Evolutionary conservation across 208 protist genomes (phyloP).

Genomic region (Wallacemonas collosoma): DNA sequence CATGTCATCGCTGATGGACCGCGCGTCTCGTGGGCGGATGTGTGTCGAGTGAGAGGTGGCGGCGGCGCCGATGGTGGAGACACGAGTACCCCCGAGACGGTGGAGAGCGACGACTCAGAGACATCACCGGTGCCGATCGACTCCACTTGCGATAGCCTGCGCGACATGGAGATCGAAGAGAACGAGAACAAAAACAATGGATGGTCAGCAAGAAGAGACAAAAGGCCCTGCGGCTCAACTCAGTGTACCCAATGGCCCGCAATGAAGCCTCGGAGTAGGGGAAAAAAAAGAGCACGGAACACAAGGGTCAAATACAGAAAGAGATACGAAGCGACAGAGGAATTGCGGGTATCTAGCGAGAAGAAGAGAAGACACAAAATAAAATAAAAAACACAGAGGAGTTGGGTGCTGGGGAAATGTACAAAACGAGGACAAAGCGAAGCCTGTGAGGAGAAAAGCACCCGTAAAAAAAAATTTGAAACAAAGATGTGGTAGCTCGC

Average conservation of each 20-base stretch:
- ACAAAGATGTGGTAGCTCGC: neutral
- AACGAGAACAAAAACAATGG: constrained; percentile 16
- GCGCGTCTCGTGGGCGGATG: neutral
- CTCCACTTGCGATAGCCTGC: neutral
- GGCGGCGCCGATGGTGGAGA: neutral
- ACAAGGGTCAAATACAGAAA: neutral
- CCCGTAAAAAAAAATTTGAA: constrained; percentile 10
- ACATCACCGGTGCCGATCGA: neutral
- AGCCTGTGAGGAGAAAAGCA: constrained; percentile 15
- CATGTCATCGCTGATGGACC: neutral
- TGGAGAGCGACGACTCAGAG: constrained; percentile 6
- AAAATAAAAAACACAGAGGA: neutral
- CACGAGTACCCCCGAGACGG: neutral
- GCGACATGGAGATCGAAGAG: constrained; percentile 1
- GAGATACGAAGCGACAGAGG: constrained; percentile 17
- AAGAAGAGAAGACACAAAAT: neutral
- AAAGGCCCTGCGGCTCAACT: no score
- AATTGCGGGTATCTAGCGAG: neutral
- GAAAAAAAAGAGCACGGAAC: neutral
- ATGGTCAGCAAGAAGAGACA: no score
- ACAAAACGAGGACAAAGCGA: constrained; percentile 5
- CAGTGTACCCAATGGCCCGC: neutral
- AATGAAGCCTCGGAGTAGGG: constrained; percentile 4
- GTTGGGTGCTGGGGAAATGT: neutral
- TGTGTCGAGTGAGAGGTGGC: neutral